phyloP scores from a whole-genome alignment of 2,329 filamentous ascomycete species.

The Neonectria magnoliae region DNA sequence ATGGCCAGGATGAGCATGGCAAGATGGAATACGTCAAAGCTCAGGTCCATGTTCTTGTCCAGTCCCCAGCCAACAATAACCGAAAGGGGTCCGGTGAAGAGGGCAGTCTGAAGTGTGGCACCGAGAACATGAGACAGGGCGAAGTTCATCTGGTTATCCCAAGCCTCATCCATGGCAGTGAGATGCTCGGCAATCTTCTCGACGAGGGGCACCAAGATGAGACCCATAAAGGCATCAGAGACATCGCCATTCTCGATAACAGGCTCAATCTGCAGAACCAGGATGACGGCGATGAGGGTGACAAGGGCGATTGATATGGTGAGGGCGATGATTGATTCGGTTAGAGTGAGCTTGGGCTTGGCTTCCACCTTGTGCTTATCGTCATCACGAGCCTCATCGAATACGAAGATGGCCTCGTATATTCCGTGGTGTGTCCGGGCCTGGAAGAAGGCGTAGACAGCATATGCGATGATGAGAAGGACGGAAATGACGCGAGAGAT shows the following conservation, averaged over 20 bases:
- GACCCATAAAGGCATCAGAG: constrained; percentile 67
- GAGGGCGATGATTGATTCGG: constrained; percentile 76
- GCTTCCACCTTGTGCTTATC: constrained; percentile 69
- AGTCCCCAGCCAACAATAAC: constrained; percentile 87
- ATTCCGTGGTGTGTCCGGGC: constrained; percentile 80
- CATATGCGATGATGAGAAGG: constrained; percentile 75
- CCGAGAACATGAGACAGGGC: constrained; percentile 87
- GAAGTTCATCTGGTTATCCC: constrained; percentile 85
- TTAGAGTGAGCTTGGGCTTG: constrained; percentile 78
- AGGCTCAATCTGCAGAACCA: constrained; percentile 77
- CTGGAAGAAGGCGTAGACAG: constrained; percentile 76
- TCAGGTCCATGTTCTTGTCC: constrained; percentile 75
- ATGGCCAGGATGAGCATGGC: constrained; percentile 84
- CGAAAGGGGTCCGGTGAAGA: constrained; percentile 86
- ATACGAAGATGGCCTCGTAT: constrained; percentile 77
- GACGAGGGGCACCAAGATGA: constrained; percentile 83
- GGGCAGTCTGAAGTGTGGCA: constrained; percentile 87
- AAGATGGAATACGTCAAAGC: constrained; percentile 90
- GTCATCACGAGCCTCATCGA: constrained; percentile 73
- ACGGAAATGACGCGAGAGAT: constrained; percentile 78
- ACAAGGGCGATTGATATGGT: constrained; percentile 73
- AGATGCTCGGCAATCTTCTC: constrained; percentile 90
- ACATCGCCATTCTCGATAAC: constrained; percentile 59
- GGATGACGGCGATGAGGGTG: constrained; percentile 75
- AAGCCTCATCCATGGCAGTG: constrained; percentile 86